Evolutionary conservation across 1,284 basidiomycete genomes (phyloP).

Genomic region (Psilocybe mexicana): DNA sequence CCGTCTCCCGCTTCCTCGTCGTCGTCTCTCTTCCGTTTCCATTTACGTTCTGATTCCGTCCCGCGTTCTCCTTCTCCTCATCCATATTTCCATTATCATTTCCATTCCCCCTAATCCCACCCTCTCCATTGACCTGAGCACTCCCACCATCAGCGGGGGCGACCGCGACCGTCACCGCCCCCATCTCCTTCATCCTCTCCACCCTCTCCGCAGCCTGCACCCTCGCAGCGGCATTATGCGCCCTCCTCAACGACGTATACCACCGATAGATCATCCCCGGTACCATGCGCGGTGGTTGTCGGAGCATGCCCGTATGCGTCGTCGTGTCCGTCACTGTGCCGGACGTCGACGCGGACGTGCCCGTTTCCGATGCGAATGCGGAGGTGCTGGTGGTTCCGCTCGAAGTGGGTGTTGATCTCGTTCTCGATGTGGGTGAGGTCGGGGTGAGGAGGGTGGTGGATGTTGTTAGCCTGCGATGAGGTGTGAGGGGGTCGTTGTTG

Average conservation of each 20-base stretch:
- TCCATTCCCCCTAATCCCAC: not conserved
- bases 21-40: conserved; percentile 24
- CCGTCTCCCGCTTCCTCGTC: conserved; percentile 28
- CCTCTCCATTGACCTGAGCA: too few relatives aligned
- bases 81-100: not conserved
- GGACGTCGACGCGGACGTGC: not conserved
- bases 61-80: not conserved
- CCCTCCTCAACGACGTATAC: conserved; percentile 59
- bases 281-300: conserved; percentile 35
- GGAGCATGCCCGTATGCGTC: conserved; percentile 15
- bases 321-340: not conserved
- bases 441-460: not conserved
- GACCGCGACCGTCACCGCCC: conserved; percentile 19
- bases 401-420: not conserved
- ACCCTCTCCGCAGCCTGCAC: not conserved
- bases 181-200: conserved; percentile 58
- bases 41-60: not conserved
- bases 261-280: conserved; percentile 47
- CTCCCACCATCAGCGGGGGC: too few relatives aligned
- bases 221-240: conserved; percentile 50
- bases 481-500: not conserved
- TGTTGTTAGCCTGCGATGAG: not conserved
- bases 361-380: not conserved
- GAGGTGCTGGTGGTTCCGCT: not conserved
- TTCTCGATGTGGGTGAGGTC: not conserved